phyloP scores from a whole-genome alignment of 202 grass and related monocot genomes.

The Bolboschoenoplectus hybrid region DNA sequence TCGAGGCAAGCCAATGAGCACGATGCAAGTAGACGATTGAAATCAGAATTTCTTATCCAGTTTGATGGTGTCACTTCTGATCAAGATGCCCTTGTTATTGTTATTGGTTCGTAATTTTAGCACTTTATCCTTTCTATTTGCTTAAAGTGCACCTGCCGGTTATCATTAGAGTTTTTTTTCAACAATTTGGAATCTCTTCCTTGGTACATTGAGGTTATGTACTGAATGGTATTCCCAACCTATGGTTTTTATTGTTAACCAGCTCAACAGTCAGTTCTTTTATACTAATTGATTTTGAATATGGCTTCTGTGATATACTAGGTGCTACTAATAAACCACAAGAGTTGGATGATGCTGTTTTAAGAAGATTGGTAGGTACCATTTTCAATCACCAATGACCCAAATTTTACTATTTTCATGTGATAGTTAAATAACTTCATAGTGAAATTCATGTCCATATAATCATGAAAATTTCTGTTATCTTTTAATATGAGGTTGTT shows the following conservation, averaged over 20 bases:
- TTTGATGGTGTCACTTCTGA: slow-evolving; percentile 96
- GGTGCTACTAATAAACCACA: slow-evolving; percentile 99
- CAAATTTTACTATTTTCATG: slow-evolving; percentile 14
- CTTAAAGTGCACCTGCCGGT: slow-evolving; percentile 23
- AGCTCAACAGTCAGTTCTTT: slow-evolving; percentile 17
- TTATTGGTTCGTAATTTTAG: slow-evolving; percentile 65
- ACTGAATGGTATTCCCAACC: neutral
- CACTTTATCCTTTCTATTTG: slow-evolving; percentile 32
- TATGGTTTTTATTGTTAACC: neutral
- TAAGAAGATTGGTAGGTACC: slow-evolving; percentile 78
- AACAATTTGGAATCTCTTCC: neutral
- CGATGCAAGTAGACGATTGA: slow-evolving; percentile 84
- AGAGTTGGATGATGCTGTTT: slow-evolving; percentile 97
- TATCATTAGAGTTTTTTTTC: slow-evolving; percentile 3
- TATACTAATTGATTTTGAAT: slow-evolving; percentile 43
- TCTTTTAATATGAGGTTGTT: neutral
- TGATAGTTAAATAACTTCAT: neutral
- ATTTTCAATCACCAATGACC: slow-evolving; percentile 11
- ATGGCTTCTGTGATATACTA: slow-evolving; percentile 36
- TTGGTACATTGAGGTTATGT: neutral
- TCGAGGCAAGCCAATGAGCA: slow-evolving; percentile 91
- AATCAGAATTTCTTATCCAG: slow-evolving; percentile 96
- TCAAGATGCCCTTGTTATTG: slow-evolving; percentile 87
- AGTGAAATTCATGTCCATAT: neutral
- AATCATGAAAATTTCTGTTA: neutral